Percentiles rank a stretch among this genome's conserved stretches.
phyloP scores from a whole-genome alignment of 2,329 filamentous ascomycete species.

The Talaromyces sp. region DNA sequence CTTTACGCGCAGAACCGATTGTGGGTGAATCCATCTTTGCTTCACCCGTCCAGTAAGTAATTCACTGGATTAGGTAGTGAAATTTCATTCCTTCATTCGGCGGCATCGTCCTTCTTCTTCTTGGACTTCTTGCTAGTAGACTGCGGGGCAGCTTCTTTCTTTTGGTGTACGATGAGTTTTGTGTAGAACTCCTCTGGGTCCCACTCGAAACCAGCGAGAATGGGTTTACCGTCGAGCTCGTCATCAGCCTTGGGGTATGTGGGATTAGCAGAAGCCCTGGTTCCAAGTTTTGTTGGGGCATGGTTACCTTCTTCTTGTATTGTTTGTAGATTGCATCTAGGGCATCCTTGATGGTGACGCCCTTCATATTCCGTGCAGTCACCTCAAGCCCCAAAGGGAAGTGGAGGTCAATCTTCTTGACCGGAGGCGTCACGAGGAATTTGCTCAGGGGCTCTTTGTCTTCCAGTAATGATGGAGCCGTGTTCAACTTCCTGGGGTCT shows the following conservation, averaged over 20 bases:
- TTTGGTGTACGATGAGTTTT: slow-evolving; percentile 77
- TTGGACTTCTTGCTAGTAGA: slow-evolving; percentile 57
- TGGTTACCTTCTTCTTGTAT: slow-evolving; percentile 82
- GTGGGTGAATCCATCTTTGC: background rate
- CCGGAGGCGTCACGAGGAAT: slow-evolving; percentile 68
- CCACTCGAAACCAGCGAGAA: slow-evolving; percentile 94
- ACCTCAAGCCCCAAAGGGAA: slow-evolving; percentile 86
- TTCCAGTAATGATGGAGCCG: slow-evolving; percentile 68
- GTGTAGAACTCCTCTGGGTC: slow-evolving; percentile 90
- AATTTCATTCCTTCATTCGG: background rate
- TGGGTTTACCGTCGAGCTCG: slow-evolving; percentile 71
- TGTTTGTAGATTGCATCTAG: slow-evolving; percentile 92
- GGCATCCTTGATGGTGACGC: slow-evolving; percentile 95
- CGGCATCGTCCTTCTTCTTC: slow-evolving; percentile 44
- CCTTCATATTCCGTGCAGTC: slow-evolving; percentile 83
- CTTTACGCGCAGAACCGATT: background rate
- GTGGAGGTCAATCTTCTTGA: slow-evolving; percentile 92
- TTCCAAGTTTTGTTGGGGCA: background rate
- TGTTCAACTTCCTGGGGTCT: slow-evolving; percentile 85
- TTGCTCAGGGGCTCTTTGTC: slow-evolving; percentile 81
- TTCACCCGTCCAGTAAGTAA: background rate
- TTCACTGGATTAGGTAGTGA: background rate
- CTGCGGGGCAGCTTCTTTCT: slow-evolving; percentile 56
- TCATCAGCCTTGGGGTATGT: slow-evolving; percentile 72
- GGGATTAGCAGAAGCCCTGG: background rate